These are phyloP conservation scores for Sequoiadendron giganteum DNA, from an alignment of 75 land plant genomes.

Conservation along the genomic window DNA sequence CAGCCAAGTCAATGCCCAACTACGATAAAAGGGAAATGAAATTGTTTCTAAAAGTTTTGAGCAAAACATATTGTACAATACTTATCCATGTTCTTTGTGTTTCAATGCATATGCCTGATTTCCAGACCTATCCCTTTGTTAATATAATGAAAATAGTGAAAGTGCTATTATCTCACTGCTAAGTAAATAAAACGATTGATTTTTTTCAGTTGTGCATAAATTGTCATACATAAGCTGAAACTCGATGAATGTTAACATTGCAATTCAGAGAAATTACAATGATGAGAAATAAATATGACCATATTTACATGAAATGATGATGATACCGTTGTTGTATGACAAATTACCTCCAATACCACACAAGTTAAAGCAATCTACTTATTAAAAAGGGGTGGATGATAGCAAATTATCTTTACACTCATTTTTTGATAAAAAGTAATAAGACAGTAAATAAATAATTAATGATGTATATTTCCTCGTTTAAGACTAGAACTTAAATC, in stretches of 20 bases:
- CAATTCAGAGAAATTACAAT: neutral
- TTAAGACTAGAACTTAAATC: neutral
- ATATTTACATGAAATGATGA: neutral
- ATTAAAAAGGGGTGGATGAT: neutral
- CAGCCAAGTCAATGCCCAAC: conserved; percentile 7
- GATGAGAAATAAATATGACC: neutral
- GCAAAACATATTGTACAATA: neutral
- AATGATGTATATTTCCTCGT: neutral
- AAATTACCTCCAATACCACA: neutral
- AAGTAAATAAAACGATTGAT: neutral
- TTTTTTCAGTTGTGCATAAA: neutral
- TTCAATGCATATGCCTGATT: neutral
- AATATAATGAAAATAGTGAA: neutral
- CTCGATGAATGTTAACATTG: neutral
- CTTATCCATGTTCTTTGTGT: neutral
- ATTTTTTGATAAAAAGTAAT: neutral
- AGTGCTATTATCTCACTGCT: neutral
- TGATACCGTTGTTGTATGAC: neutral
- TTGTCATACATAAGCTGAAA: neutral
- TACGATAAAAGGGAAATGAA: neutral
- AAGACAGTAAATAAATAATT: neutral
- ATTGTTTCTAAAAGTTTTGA: neutral
- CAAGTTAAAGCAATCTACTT: neutral
- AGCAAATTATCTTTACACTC: neutral
- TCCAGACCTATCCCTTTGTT: neutral